Evolutionary conservation across 2,329 filamentous ascomycete genomes (phyloP).

Genomic region (Fusarium drepaniforme): DNA sequence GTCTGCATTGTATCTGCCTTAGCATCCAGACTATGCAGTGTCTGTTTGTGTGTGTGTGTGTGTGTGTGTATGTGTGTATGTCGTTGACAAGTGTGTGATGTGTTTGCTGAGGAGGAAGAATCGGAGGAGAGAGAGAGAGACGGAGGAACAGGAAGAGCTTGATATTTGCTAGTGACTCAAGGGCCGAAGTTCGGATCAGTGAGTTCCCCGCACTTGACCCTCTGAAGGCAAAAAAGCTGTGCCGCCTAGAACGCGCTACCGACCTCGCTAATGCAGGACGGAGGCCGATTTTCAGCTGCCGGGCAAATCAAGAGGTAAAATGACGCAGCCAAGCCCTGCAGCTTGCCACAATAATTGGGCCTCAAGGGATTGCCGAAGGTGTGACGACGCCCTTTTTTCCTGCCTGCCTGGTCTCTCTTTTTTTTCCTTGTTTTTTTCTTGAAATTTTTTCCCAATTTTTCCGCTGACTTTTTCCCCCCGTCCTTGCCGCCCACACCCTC

Average conservation of each 20-base stretch:
- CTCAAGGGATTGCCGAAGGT: not conserved
- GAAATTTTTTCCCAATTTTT: not conserved
- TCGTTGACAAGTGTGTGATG: not conserved
- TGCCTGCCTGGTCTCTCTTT: not conserved
- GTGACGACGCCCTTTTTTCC: not conserved
- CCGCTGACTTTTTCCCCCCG: not conserved
- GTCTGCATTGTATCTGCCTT: slow-evolving; percentile 35
- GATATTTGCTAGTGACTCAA: slow-evolving; percentile 1
- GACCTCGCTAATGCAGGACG: not conserved
- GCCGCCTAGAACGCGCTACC: not conserved
- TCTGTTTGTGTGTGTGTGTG: not conserved
- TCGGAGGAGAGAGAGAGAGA: not conserved
- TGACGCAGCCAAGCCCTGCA: not conserved
- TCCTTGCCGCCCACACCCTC: not conserved
- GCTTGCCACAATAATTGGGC: slow-evolving; percentile 1
- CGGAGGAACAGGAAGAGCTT: not conserved
- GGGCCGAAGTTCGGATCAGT: not conserved
- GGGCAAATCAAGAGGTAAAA: not conserved
- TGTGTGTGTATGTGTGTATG: not conserved
- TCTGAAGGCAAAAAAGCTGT: not conserved
- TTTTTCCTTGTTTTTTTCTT: not conserved
- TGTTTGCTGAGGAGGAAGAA: not conserved
- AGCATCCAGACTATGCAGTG: slow-evolving; percentile 23
- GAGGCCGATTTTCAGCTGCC: not conserved
- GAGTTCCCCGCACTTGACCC: not conserved